phyloP scores from a whole-genome alignment of 2,329 filamentous ascomycete genomes.

The Macrophomina phaseolina region DNA sequence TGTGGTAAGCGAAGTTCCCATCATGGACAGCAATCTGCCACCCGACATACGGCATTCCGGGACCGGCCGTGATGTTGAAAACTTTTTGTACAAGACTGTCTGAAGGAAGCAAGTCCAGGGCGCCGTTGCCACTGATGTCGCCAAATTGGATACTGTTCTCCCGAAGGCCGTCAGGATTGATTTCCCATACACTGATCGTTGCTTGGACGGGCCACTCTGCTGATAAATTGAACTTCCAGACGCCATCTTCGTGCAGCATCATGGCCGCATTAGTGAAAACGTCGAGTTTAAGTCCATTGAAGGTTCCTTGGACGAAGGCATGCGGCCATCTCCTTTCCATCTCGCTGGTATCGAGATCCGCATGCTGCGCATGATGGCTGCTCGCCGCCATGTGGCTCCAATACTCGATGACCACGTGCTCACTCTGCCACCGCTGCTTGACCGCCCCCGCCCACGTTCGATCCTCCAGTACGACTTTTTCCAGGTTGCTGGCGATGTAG shows the following conservation, averaged over 20 bases:
- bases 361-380: neutral
- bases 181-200: neutral
- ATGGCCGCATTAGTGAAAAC: neutral
- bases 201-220: neutral
- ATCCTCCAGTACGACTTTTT: constrained; percentile 62
- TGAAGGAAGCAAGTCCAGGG: neutral
- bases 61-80: neutral
- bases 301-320: neutral
- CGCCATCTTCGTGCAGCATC: neutral
- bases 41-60: constrained; percentile 37
- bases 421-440: neutral
- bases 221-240: neutral
- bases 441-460: neutral
- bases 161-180: neutral
- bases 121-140: neutral
- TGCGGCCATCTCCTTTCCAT: constrained; percentile 51
- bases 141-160: neutral
- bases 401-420: neutral
- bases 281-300: neutral
- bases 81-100: neutral
- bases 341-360: neutral
- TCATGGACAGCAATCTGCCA: constrained; percentile 64
- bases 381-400: neutral
- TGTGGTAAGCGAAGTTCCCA: constrained; percentile 57
- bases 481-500: constrained; percentile 40